Evolutionary conservation across 2,329 filamentous ascomycete genomes (phyloP).

Genomic region (Nannizziopsis barbatae): DNA sequence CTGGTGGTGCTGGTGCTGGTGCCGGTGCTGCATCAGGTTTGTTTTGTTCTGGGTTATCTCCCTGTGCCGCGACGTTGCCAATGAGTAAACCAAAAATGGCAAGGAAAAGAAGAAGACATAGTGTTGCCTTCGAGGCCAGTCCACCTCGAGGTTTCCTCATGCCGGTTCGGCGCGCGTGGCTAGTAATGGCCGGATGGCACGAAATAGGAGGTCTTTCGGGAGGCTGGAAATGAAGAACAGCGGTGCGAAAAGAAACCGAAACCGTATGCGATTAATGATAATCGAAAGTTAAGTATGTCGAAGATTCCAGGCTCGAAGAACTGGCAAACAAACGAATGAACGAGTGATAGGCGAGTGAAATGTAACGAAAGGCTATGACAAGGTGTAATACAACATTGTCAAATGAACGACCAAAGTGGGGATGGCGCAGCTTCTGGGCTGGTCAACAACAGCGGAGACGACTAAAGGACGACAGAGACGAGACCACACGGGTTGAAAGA

Average conservation of each 20-base stretch:
- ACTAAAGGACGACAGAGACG: neutral
- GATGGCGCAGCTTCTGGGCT: neutral
- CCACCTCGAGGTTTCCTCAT: slow-evolving; percentile 13
- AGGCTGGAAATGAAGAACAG: neutral
- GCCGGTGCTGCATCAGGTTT: slow-evolving; percentile 13
- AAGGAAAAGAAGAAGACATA: slow-evolving; percentile 10
- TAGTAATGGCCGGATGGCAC: too few relatives aligned
- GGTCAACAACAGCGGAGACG: neutral
- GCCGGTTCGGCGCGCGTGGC: neutral
- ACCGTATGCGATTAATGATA: neutral
- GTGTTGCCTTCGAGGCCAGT: slow-evolving; percentile 10
- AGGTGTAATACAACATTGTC: slow-evolving; percentile 7
- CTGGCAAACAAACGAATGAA: slow-evolving; percentile 1
- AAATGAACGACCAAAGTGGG: slow-evolving; percentile 2
- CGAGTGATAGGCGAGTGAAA: neutral
- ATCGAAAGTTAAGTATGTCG: neutral
- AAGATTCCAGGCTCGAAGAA: neutral
- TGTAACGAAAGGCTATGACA: neutral
- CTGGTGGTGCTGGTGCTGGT: slow-evolving; percentile 15
- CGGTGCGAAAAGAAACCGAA: neutral
- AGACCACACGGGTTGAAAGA: neutral
- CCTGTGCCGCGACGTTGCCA: slow-evolving; percentile 11
- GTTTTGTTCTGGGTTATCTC: slow-evolving; percentile 5
- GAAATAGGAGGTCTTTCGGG: neutral
- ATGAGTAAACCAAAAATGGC: slow-evolving; percentile 7